Evolutionary conservation across 805 yeast species (phyloP), one percentile per base, ranked within the genome.

Genomic region (Metschnikowia aberdeeniae): DNA sequence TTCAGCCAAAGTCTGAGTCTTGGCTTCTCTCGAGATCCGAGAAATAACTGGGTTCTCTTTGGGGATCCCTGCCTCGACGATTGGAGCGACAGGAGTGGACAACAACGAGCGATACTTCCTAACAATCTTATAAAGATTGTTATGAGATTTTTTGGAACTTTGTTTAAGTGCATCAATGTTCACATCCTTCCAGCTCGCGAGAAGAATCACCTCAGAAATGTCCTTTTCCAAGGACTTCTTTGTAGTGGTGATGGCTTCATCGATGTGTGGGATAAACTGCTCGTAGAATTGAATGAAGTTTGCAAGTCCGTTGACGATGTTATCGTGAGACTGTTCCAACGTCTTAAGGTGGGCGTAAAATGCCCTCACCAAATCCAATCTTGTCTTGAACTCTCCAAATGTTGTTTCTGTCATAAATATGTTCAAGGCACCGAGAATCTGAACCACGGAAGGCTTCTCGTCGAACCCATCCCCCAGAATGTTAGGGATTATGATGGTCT

Each of bases 111-210:
- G 78, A 61, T 87, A 93, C 62, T 89, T 89, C 46, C 89, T 76
- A 9, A 92, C 85, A 42, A 86, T 62, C 64, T 89, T 93, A 77
- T 84, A 92, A 43, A 93, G 79, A 55, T 75, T 80, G 52, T 81
- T 80, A 59, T 95, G 99, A 0, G 97, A 89, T 39, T 85, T 79
- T 52, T 89, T 81, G 5, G 99, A 93, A 64, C 97, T 88, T 64
- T 90, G 97, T 55, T 88, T 89, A 57, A 93, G 73, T 0, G 99
- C 96, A 59, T 86, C 95, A 36, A 89, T 80, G 58, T 93, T 95
- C 10, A 89, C 90, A 67, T 93, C 99, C 55, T 90, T 89, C 98
- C 98, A 95, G 57, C 96, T 87, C 1, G 99, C 97, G 12, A 93
- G 72, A 36, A 88, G 67, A 35, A 93, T 89, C 3, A 89, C 83